These are phyloP conservation scores for Solanum gandarillasii DNA, from an alignment of 257 asterid species.

Conservation along the genomic window DNA sequence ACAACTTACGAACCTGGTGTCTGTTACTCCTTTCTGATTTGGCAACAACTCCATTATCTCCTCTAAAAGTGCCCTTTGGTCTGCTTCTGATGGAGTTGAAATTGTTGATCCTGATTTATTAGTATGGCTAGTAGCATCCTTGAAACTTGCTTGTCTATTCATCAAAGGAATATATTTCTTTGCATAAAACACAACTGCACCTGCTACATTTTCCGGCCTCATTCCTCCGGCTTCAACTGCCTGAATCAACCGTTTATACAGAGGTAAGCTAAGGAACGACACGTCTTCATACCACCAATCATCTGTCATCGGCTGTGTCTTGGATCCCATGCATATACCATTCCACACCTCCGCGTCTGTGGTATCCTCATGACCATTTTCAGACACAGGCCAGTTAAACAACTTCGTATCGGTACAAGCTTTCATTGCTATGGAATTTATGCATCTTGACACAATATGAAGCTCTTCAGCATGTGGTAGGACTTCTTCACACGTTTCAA, in stretches of 20 bases:
- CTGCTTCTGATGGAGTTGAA: constrained; percentile 6
- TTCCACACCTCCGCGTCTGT: neutral
- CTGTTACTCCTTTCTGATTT: constrained; percentile 1
- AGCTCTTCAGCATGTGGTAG: constrained; percentile 6
- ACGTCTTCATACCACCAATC: constrained; percentile 12
- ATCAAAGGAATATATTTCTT: constrained; percentile 6
- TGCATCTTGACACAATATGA: constrained; percentile 2
- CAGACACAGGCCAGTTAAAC: constrained; percentile 4
- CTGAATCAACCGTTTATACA: constrained; percentile 2
- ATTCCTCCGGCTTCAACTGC: neutral
- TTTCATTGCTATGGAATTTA: constrained; percentile 6
- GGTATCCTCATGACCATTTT: neutral
- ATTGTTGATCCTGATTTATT: neutral
- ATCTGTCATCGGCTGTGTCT: neutral
- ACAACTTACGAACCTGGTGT: neutral
- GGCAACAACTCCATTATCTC: constrained; percentile 7
- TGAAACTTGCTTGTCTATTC: constrained; percentile 2
- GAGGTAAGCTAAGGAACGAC: constrained; percentile 4
- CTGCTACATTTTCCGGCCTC: constrained; percentile 3
- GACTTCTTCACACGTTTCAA: constrained; percentile 7
- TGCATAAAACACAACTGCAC: constrained; percentile 8
- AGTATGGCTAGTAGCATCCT: neutral
- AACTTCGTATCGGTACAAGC: constrained; percentile 1
- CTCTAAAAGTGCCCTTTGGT: constrained; percentile 6
- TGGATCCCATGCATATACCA: neutral